These are phyloP conservation scores for Acanthamoeba royreba DNA, from an alignment of 208 protist species.

Conservation along the genomic window DNA sequence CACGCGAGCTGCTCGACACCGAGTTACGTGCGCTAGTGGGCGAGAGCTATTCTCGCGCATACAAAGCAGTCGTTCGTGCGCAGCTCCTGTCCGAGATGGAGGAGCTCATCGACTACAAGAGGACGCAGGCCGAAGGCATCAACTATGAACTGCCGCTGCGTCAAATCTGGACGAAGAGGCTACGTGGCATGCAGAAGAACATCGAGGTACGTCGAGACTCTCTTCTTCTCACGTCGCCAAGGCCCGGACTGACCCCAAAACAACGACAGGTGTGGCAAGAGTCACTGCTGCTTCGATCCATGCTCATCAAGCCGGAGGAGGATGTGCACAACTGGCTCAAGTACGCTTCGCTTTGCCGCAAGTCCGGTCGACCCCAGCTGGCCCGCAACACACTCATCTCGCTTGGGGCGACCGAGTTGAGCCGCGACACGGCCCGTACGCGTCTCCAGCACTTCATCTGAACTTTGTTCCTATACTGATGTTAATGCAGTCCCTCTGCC, in stretches of 20 bases:
- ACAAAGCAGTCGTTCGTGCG: slow-evolving; percentile 92
- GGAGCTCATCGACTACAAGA: slow-evolving; percentile 95
- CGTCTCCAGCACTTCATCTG: background rate
- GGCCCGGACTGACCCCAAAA: too few relatives aligned
- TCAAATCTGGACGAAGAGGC: slow-evolving; percentile 88
- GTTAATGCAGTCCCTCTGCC: too few relatives aligned
- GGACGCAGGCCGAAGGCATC: background rate
- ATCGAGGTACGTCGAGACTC: slow-evolving; percentile 83
- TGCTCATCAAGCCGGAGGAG: slow-evolving; percentile 90
- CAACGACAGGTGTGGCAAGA: slow-evolving; percentile 93
- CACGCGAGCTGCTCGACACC: slow-evolving; percentile 90
- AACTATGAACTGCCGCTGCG: slow-evolving; percentile 36
- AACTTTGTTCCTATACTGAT: too few relatives aligned
- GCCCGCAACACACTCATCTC: slow-evolving; percentile 86
- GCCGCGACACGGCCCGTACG: background rate
- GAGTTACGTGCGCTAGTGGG: slow-evolving; percentile 92
- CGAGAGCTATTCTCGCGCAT: slow-evolving; percentile 97
- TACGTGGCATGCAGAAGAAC: slow-evolving; percentile 87
- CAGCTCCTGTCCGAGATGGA: slow-evolving; percentile 99
- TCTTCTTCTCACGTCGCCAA: too few relatives aligned
- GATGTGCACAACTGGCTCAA: slow-evolving; percentile 96
- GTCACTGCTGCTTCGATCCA: slow-evolving; percentile 92
- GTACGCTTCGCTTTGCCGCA: slow-evolving; percentile 92
- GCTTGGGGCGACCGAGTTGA: background rate
- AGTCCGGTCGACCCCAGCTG: slow-evolving; percentile 84